Evolutionary conservation across 805 yeast species (phyloP).

Genomic region (Kregervanrija fluxuum): DNA sequence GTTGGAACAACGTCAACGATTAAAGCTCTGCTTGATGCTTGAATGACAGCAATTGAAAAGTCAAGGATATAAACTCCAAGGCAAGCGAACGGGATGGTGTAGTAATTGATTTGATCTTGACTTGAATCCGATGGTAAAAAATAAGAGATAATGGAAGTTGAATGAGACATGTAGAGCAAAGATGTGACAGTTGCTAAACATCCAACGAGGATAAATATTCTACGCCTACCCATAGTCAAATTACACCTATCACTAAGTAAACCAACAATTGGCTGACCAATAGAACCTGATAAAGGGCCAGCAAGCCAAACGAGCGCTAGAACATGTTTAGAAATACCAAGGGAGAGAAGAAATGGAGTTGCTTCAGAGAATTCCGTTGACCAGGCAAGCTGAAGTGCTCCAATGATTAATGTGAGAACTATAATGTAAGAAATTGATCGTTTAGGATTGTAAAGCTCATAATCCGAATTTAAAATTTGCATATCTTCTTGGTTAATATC

Average conservation of each 20-base stretch:
- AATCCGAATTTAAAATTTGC: background rate
- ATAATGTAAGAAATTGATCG: conserved; percentile 38
- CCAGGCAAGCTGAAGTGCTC: conserved; percentile 61
- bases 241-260: conserved; percentile 46
- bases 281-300: conserved; percentile 56
- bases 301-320: conserved; percentile 60
- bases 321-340: conserved; percentile 51
- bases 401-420: conserved; percentile 40
- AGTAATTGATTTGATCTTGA: conserved; percentile 20
- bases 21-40: conserved; percentile 53
- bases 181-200: conserved; percentile 40
- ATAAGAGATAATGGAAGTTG: conserved; percentile 32
- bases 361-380: conserved; percentile 60
- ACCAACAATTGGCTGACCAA: conserved; percentile 62
- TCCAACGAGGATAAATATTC: conserved; percentile 53
- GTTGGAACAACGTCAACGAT: conserved; percentile 56
- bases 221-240: conserved; percentile 40
- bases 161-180: conserved; percentile 38
- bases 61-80: conserved; percentile 46
- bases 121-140: conserved; percentile 18
- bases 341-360: conserved; percentile 50
- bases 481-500: no score
- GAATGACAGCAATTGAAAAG: conserved; percentile 51
- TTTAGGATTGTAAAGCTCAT: conserved; percentile 31
- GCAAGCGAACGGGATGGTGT: conserved; percentile 44